Conservation (phyloP, 768 basidiomycete species). For the Mrakia frigida region DNA sequence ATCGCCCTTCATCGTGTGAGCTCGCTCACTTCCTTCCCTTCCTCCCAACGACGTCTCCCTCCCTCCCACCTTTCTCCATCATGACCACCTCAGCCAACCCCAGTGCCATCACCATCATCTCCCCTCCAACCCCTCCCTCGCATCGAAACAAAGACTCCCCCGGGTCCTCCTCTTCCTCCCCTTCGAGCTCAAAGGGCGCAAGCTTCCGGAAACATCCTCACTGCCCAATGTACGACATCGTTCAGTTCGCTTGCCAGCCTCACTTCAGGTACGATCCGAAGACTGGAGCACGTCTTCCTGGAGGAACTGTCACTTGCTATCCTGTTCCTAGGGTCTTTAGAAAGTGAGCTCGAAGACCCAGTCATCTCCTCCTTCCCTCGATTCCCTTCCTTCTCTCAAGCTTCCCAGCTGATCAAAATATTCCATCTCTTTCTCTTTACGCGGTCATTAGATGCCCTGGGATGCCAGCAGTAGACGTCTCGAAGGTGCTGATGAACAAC, state of each 20-base stretch:
- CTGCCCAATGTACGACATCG: slow-evolving; percentile 30
- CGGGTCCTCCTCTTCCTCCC: background rate
- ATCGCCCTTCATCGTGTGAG: background rate
- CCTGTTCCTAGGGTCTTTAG: slow-evolving; percentile 25
- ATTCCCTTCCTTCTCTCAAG: background rate
- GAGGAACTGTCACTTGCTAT: slow-evolving; percentile 28
- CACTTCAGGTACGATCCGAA: slow-evolving; percentile 14
- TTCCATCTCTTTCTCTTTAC: background rate
- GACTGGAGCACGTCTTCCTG: slow-evolving; percentile 22
- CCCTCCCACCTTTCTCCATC: background rate
- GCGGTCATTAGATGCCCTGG: slow-evolving; percentile 13
- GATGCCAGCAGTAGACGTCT: slow-evolving; percentile 28
- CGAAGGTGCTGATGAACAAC: slow-evolving; percentile 14
- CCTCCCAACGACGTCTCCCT: background rate
- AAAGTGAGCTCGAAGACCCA: slow-evolving; percentile 20
- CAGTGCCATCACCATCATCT: slow-evolving; percentile 9
- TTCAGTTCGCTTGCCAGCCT: slow-evolving; percentile 28
- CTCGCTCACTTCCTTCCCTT: background rate
- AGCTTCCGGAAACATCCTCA: background rate
- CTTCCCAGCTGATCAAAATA: background rate
- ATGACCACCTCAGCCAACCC: background rate
- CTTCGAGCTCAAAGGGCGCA: background rate
- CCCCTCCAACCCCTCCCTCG: background rate
- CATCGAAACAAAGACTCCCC: background rate
- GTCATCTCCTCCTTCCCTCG: background rate